Base-by-base conservation (phyloP, 148 eudicot species). In the Rhododendron williamsianum region DNA sequence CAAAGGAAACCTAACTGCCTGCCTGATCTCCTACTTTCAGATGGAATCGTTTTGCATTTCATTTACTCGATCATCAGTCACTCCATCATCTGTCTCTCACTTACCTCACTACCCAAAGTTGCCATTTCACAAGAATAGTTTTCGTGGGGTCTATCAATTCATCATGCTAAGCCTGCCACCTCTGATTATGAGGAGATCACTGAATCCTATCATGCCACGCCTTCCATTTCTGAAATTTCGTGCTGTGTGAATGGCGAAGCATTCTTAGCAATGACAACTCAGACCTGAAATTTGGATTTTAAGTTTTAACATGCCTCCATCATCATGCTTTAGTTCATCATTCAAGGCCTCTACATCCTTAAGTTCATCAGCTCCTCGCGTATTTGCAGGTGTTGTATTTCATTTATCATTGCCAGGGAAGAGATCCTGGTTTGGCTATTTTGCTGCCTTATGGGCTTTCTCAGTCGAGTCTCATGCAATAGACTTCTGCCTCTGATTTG, bases 191-290 rank as follows among this genome's bases (percentile, higher is more conserved):
- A 43, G 86, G 78, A 84, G 91, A 87, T 87, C 91, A 87, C 85
- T 90, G 88, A 88, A 88, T 87, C 90, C 86, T 89, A 79, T 91
- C 93, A 89, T 93, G 92, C 92, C 90, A 91, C 92, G 89, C 91
- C 93, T 92, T 89, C 91, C 88, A 91, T 88, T 94, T 87, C 93
- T 89, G 97, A 92, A 81, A 67, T 67, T 82, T 79, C 88, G 82
- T 95, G 96, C 95, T 91, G 88, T 90, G 85, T 90, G 90, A 92
- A 87, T 87, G 94, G 89, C 84, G 97, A 95, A 96, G 95, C 92
- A 91, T 95, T 90, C 90, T 85, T 89, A 88, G 87, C 93, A 86
- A 90, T 94, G 93, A 91, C 92, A 74, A 87, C 86, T 82, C 88
- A 90, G 92, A 89, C 41, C 82, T 91, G 89, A 89, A 79, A 87